Evolutionary conservation across 2,329 filamentous ascomycete genomes (phyloP), one percentile per base, ranked within the genome.

Genomic region (Sodiomyces alkalinus): DNA sequence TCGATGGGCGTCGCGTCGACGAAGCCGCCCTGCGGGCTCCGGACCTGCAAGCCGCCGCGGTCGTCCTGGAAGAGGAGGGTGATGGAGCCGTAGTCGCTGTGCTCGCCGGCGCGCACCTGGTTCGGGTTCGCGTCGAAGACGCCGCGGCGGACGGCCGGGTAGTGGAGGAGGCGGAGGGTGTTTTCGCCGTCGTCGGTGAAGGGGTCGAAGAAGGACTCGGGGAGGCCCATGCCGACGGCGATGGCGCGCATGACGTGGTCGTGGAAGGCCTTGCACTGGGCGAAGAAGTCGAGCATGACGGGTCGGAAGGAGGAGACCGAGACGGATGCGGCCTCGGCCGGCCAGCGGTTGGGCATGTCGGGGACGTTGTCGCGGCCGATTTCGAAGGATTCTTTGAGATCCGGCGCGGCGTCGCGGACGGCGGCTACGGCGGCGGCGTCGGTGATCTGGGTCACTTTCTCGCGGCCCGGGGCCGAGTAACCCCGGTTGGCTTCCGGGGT

Each of bases 1-100:
- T 73, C 62, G 34, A 92, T 87, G 0, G 86, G 85, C 6, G 70
- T 82, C 1, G 81, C 86, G 44, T 93, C 72, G 21, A 93, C 73
- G 43, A 86, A 93, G 0, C 64, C 70, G 2, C 80, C 81, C 22
- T 68, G 75, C 0, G 83, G 82, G 27, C 74, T 78, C 42, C 72
- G 66, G 13, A 68, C 64, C 46, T 73, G 67, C 28, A 73, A 42
- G 0, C 68, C 68, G 7, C 67, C 68, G 5, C 58, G 49, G 23
- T 48, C 43, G 40, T 75, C 71, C 46, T 75, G 70, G 53, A 75
- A 75, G 11, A 75, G 53, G 23, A 75, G 49, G 0, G 70, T 75
- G 44, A 74, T 63, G 20, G 62, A 67, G 7, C 68, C 68, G 36
- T 72, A 73, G 43, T 73, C 68, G 30, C 74, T 81, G 47, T 92